A percentile compares a stretch with the other conserved stretches of the same genome.
phyloP scores from a whole-genome alignment of 73 alveolate species.

The Uronychia setigera region DNA sequence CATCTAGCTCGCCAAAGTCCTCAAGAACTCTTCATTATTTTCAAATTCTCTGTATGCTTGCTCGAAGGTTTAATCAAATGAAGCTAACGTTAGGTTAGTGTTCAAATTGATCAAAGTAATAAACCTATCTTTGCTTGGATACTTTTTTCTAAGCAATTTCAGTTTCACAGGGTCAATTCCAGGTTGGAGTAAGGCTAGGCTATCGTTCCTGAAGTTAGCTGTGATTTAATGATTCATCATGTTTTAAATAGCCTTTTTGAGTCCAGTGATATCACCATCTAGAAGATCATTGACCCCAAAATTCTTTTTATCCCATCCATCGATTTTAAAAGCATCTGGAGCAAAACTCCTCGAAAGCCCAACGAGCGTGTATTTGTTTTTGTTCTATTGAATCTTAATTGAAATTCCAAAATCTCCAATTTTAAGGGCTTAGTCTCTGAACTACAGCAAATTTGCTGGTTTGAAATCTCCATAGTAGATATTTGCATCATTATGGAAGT shows the following conservation, averaged over 20 bases:
- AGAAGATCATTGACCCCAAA: not conserved
- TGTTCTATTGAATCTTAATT: not conserved
- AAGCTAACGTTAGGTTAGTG: not conserved
- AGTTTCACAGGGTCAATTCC: not conserved
- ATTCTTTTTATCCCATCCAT: not conserved
- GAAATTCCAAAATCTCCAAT: conserved; percentile 48
- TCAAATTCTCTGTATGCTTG: not conserved
- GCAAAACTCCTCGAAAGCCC: not conserved
- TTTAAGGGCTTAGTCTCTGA: conserved; percentile 26
- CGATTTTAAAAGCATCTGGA: not conserved
- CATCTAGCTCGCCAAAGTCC: not conserved
- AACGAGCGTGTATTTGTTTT: not conserved
- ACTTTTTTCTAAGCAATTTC: not conserved
- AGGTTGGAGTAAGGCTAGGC: not conserved
- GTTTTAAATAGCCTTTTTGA: not conserved
- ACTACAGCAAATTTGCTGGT: conserved; percentile 35
- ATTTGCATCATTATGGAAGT: conserved; percentile 23
- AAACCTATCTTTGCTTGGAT: not conserved
- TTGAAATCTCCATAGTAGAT: conserved; percentile 46
- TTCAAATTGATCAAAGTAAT: not conserved
- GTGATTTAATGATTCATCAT: not conserved
- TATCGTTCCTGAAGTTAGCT: not conserved
- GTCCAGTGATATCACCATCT: not conserved
- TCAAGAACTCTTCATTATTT: not conserved
- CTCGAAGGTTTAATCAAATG: not conserved